Conservation (phyloP, 345 rosid species). For the Barbarea vulgaris region DNA sequence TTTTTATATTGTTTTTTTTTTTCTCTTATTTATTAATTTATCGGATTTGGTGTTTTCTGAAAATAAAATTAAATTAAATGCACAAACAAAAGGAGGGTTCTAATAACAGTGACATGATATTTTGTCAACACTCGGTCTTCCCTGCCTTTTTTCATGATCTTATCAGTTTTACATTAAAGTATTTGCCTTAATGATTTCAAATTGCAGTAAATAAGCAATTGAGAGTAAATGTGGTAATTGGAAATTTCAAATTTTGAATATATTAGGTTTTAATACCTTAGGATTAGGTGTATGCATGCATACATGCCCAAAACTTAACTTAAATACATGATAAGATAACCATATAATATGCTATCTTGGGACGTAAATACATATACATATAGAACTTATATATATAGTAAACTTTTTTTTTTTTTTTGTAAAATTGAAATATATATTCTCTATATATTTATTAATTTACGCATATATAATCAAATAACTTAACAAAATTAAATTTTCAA, state of each 20-base stretch:
- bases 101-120: constrained; percentile 85
- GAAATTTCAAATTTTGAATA: not conserved
- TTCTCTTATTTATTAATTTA: not conserved
- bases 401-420: not conserved
- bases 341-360: not conserved
- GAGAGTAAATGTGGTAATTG: not conserved
- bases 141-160: not conserved
- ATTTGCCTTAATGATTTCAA: not conserved
- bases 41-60: constrained; percentile 49
- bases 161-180: constrained; percentile 42
- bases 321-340: not conserved
- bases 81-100: constrained; percentile 75
- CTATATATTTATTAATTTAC: no score
- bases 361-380: not conserved
- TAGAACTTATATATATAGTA: not conserved
- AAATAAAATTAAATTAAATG: constrained; percentile 60
- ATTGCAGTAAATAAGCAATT: not conserved
- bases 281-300: not conserved
- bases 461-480: no score
- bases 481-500: no score
- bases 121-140: constrained; percentile 97
- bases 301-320: not conserved
- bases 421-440: no score
- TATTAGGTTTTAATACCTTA: not conserved
- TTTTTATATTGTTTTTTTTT: not conserved